phyloP scores from a whole-genome alignment of 164 flowering plant species.

The Umbellularia californica region DNA sequence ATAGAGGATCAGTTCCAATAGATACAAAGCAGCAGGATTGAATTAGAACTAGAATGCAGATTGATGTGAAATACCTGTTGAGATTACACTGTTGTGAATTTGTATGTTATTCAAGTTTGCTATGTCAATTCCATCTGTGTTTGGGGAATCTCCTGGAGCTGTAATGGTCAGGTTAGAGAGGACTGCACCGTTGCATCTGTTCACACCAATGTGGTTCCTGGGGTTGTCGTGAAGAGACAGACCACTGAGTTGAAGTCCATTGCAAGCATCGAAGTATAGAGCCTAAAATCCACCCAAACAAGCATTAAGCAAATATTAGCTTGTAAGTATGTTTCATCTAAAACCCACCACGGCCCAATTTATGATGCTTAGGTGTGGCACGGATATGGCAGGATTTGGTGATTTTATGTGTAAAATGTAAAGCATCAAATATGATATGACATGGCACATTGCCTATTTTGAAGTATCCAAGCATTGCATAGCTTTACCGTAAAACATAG shows the following conservation, averaged over 20 bases:
- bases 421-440: too few species aligned
- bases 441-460: too few species aligned
- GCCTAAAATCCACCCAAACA: not conserved
- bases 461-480: too few species aligned
- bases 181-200: constrained; percentile 14
- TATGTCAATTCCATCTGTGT: constrained; percentile 36
- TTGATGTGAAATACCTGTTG: not conserved
- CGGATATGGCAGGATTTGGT: too few species aligned
- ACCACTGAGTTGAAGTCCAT: constrained; percentile 2
- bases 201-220: not conserved
- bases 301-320: too few species aligned
- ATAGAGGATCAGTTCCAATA: too few species aligned
- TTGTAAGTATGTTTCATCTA: too few species aligned
- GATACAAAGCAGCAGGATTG: not conserved
- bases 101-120: constrained; percentile 15
- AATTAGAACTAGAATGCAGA: not conserved
- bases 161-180: constrained; percentile 16
- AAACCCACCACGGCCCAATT: too few species aligned
- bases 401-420: too few species aligned
- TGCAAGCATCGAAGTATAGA: not conserved
- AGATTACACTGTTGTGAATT: not conserved
- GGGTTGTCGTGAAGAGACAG: not conserved
- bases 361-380: too few species aligned
- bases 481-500: too few species aligned
- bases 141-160: constrained; percentile 47